These are phyloP conservation scores for Pinus tabuliformis DNA, from an alignment of 75 land plant genomes.

Conservation along the genomic window DNA sequence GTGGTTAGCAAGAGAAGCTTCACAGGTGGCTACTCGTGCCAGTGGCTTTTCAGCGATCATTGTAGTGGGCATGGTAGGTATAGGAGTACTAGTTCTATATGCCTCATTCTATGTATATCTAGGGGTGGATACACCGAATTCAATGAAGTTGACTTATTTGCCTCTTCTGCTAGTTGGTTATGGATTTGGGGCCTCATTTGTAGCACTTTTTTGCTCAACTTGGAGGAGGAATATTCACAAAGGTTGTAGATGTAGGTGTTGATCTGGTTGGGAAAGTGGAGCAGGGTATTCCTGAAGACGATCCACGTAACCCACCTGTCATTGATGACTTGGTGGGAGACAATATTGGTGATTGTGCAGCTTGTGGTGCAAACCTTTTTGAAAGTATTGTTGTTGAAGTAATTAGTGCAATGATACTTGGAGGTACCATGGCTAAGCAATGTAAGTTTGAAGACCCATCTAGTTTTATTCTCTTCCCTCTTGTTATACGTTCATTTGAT, in stretches of 20 bases:
- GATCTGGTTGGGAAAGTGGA: not conserved
- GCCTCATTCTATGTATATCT: too few species aligned
- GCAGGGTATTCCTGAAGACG: not conserved
- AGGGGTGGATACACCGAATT: slow-evolving; percentile 54
- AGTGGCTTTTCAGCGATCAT: slow-evolving; percentile 96
- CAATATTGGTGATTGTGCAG: slow-evolving; percentile 99
- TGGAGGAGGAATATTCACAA: not conserved
- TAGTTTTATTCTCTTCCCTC: slow-evolving; percentile 91
- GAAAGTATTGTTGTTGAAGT: slow-evolving; percentile 99
- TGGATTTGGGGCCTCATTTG: not conserved
- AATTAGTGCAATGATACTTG: too few species aligned
- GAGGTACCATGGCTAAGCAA: too few species aligned
- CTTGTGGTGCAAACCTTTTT: slow-evolving; percentile 98
- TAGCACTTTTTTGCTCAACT: not conserved
- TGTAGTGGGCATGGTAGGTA: slow-evolving; percentile 94
- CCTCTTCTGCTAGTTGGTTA: not conserved
- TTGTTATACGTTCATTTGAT: slow-evolving; percentile 95
- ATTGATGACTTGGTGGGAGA: slow-evolving; percentile 40
- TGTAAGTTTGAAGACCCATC: slow-evolving; percentile 72
- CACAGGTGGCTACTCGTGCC: slow-evolving; percentile 94
- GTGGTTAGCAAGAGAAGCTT: slow-evolving; percentile 89
- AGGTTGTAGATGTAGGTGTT: not conserved
- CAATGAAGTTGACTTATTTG: slow-evolving; percentile 84
- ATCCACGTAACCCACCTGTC: too few species aligned
- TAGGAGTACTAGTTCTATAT: slow-evolving; percentile 31